Percentiles rank a stretch among this genome's conserved stretches.
Conservation (phyloP, 352 stramenopile species). For the Phytopythium mirpurense region DNA sequence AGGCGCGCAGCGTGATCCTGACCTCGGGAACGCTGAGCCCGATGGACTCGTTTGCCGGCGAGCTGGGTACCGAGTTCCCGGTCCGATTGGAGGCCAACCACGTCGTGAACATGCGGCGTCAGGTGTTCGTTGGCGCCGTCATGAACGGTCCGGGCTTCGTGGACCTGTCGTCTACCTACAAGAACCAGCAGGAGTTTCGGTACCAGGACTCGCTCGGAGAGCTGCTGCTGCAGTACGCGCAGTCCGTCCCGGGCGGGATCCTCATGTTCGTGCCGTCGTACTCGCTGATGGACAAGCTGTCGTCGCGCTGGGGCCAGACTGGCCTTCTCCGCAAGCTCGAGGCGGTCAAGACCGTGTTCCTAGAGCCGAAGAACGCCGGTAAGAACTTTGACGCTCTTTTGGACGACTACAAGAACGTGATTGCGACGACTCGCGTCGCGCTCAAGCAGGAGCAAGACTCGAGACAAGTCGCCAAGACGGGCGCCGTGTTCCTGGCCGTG, state of each 20-base stretch:
- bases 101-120: constrained; percentile 84
- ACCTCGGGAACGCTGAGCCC: constrained; percentile 82
- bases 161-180: constrained; percentile 71
- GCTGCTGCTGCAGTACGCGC: constrained; percentile 61
- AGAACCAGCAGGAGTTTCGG: constrained; percentile 71
- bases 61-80: constrained; percentile 74
- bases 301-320: constrained; percentile 60
- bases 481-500: constrained; percentile 96
- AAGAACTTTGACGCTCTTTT: constrained; percentile 81
- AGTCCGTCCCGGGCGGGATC: constrained; percentile 66
- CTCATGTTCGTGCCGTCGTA: constrained; percentile 89
- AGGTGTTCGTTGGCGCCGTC: constrained; percentile 73
- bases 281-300: constrained; percentile 68
- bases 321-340: constrained; percentile 60
- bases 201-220: constrained; percentile 84
- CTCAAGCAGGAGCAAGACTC: constrained; percentile 2
- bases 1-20: constrained; percentile 72
- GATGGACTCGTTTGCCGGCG: constrained; percentile 85
- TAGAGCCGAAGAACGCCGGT: constrained; percentile 61
- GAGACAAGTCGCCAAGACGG: constrained; percentile 30
- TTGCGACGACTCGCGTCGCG: constrained; percentile 20
- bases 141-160: constrained; percentile 64
- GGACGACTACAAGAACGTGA: constrained; percentile 64
- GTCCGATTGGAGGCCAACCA: constrained; percentile 84
- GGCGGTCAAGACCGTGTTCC: constrained; percentile 54